These are phyloP conservation scores for Penicillium paradoxum DNA, from an alignment of 495 filamentous ascomycete genomes.

Conservation along the genomic window DNA sequence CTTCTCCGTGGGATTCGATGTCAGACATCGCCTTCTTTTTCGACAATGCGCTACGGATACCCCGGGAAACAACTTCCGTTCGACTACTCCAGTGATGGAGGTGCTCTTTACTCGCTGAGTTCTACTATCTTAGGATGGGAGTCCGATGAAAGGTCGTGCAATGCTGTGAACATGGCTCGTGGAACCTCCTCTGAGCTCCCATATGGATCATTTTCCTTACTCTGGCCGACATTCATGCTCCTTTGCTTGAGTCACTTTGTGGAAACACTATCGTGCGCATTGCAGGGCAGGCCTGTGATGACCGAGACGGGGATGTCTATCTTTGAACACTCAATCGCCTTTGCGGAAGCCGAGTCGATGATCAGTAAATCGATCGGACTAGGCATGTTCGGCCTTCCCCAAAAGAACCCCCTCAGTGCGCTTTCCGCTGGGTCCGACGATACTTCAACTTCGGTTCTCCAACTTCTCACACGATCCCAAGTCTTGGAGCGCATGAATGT, in stretches of 20 bases:
- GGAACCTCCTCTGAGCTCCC: slow-evolving; percentile 43
- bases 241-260: slow-evolving; percentile 83
- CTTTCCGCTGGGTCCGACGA: slow-evolving; percentile 14
- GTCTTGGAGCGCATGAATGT: slow-evolving; percentile 65
- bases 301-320: slow-evolving; percentile 95
- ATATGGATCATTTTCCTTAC: slow-evolving; percentile 68
- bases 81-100: slow-evolving; percentile 67
- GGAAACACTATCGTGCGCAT: slow-evolving; percentile 77
- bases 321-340: slow-evolving; percentile 93
- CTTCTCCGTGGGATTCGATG: slow-evolving; percentile 85
- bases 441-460: slow-evolving; percentile 25
- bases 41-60: slow-evolving; percentile 66
- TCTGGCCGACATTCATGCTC: slow-evolving; percentile 85
- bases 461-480: slow-evolving; percentile 38
- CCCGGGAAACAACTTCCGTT: slow-evolving; percentile 59
- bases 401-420: slow-evolving; percentile 27
- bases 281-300: slow-evolving; percentile 75
- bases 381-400: slow-evolving; percentile 54
- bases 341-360: slow-evolving; percentile 89
- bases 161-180: slow-evolving; percentile 64
- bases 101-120: slow-evolving; percentile 63
- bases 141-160: slow-evolving; percentile 65
- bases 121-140: slow-evolving; percentile 63
- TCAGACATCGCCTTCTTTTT: slow-evolving; percentile 79
- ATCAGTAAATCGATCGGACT: slow-evolving; percentile 70